A percentile compares a stretch with the other conserved stretches of the same genome.
phyloP scores from a whole-genome alignment of 1,139 yeast genomes.

The Saccharomyces pastorianus region DNA sequence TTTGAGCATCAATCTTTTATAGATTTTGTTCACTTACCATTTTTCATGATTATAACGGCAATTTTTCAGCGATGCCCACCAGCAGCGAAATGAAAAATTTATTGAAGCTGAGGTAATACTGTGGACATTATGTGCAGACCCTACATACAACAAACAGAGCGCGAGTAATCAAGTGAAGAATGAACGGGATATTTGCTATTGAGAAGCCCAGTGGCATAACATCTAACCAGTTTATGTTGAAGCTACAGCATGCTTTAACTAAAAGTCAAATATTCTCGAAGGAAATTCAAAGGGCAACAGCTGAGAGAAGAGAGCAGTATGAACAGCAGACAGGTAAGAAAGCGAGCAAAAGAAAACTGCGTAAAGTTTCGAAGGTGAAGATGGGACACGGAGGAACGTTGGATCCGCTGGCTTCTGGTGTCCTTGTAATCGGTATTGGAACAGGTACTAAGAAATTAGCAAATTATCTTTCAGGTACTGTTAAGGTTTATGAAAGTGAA shows the following conservation, averaged over 20 bases:
- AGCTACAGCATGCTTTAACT: constrained; percentile 56
- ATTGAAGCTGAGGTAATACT: neutral
- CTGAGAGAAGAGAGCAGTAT: constrained; percentile 42
- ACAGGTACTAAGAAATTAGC: constrained; percentile 76
- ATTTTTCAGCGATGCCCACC: neutral
- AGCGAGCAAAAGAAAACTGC: constrained; percentile 39
- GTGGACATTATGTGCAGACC: neutral
- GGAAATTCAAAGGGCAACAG: constrained; percentile 44
- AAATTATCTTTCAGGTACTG: constrained; percentile 61
- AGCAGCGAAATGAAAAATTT: constrained; percentile 2
- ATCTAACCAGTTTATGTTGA: constrained; percentile 63
- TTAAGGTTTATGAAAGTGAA: constrained; percentile 70
- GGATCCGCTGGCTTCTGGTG: constrained; percentile 93
- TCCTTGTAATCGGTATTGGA: constrained; percentile 84
- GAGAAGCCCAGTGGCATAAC: constrained; percentile 81
- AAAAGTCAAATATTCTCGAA: constrained; percentile 50
- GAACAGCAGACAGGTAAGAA: constrained; percentile 35
- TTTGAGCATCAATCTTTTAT: neutral
- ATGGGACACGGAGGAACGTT: constrained; percentile 98
- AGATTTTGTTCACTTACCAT: neutral
- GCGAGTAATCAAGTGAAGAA: constrained; percentile 17
- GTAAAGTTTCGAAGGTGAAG: constrained; percentile 53
- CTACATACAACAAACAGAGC: neutral
- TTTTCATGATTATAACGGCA: neutral
- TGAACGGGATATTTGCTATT: constrained; percentile 92